Conservation (phyloP, 495 filamentous ascomycete species). For the Neurospora sp. region DNA sequence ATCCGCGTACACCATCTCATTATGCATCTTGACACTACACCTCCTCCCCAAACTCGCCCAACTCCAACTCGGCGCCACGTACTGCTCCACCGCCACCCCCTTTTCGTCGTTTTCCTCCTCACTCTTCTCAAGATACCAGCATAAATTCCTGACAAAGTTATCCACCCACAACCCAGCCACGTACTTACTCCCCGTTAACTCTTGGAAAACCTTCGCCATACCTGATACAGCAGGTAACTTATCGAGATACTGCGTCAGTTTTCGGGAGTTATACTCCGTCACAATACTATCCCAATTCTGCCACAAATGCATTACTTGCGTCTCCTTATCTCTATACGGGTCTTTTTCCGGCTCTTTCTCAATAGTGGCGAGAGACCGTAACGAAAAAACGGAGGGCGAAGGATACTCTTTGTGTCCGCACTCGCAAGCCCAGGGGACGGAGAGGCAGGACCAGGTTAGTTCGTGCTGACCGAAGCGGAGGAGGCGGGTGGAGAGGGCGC, state of each 20-base stretch:
- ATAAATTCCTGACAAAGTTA: not conserved
- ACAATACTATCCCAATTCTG: not conserved
- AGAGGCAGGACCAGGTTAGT: not conserved
- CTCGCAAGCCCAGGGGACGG: not conserved
- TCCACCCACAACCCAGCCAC: not conserved
- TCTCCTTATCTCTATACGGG: not conserved
- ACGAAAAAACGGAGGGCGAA: slow-evolving; percentile 13
- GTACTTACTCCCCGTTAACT: not conserved
- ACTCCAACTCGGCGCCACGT: not conserved
- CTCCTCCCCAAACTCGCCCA: not conserved
- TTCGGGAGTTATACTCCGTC: not conserved
- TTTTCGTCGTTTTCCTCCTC: not conserved
- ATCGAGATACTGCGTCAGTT: not conserved
- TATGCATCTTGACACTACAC: not conserved
- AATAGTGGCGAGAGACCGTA: not conserved
- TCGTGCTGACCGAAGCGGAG: slow-evolving; percentile 1
- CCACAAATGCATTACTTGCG: not conserved
- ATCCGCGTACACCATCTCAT: not conserved
- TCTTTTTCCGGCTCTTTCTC: no score
- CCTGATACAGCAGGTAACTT: not conserved
- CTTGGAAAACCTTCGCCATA: not conserved
- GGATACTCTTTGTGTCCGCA: slow-evolving; percentile 16
- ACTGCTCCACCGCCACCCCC: not conserved
- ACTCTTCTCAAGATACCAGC: not conserved
- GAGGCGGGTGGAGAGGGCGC: slow-evolving; percentile 1